These are phyloP conservation scores for Saccharomycopsis sp. DNA, from an alignment of 805 yeast species.

Conservation along the genomic window DNA sequence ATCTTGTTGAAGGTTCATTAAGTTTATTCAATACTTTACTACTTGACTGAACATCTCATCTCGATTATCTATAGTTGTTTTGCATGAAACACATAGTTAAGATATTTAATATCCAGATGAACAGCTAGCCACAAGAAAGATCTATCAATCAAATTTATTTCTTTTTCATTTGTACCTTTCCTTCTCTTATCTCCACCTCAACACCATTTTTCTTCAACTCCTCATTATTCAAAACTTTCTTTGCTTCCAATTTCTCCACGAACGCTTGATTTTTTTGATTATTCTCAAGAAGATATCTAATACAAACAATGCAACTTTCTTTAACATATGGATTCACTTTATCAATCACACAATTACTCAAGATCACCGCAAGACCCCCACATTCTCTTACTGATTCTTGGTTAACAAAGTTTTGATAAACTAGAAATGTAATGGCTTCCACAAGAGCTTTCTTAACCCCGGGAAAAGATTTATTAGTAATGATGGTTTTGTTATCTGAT, in stretches of 20 bases:
- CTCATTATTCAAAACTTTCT: slow-evolving; percentile 47
- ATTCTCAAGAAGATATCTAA: slow-evolving; percentile 53
- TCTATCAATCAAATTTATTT: no score
- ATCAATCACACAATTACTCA: slow-evolving; percentile 80
- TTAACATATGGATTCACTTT: slow-evolving; percentile 80
- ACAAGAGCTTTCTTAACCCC: slow-evolving; percentile 55
- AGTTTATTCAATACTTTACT: no score
- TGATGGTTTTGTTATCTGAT: slow-evolving; percentile 16
- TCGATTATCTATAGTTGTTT: no score
- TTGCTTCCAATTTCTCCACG: slow-evolving; percentile 70
- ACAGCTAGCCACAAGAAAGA: no score
- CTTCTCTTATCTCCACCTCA: slow-evolving; percentile 62
- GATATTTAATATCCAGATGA: no score
- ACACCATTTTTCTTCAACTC: slow-evolving; percentile 64
- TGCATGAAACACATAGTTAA: no score
- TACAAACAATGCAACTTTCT: slow-evolving; percentile 73
- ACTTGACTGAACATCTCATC: no score
- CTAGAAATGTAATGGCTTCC: slow-evolving; percentile 52
- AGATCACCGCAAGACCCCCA: slow-evolving; percentile 60
- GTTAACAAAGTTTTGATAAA: slow-evolving; percentile 37
- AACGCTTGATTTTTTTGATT: slow-evolving; percentile 67
- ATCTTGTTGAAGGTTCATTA: no score
- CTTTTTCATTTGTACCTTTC: slow-evolving; percentile 49
- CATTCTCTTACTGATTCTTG: slow-evolving; percentile 60
- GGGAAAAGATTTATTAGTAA: slow-evolving; percentile 38